A percentile compares a stretch with the other conserved stretches of the same genome.
These are phyloP conservation scores for Aspergillus mulundensis DNA, from an alignment of 495 filamentous ascomycete genomes.

Conservation along the genomic window DNA sequence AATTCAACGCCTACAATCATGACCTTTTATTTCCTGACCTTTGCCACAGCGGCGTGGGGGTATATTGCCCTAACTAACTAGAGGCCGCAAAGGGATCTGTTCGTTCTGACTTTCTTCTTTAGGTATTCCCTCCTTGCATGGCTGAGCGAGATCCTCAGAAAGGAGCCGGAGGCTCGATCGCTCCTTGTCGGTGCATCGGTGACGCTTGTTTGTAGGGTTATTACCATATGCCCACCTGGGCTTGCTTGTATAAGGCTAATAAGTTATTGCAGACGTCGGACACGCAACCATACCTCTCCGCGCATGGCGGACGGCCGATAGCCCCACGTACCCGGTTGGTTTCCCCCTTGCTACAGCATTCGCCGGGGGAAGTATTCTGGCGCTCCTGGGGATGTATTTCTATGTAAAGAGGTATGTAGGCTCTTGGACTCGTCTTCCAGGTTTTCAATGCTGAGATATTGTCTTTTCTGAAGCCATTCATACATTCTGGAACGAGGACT, in stretches of 20 bases:
- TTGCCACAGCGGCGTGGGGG: constrained; percentile 17
- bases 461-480: neutral
- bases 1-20: constrained; percentile 13
- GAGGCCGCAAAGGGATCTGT: neutral
- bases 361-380: constrained; percentile 7
- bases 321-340: constrained; percentile 18
- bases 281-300: constrained; percentile 20
- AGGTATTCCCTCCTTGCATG: constrained; percentile 17
- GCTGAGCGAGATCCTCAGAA: constrained; percentile 16
- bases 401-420: constrained; percentile 8
- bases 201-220: constrained; percentile 16
- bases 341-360: constrained; percentile 20
- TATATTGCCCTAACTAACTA: neutral
- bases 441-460: neutral
- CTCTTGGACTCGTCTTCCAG: neutral
- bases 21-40: constrained; percentile 20
- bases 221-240: no score
- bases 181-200: constrained; percentile 18
- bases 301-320: constrained; percentile 16
- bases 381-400: constrained; percentile 6
- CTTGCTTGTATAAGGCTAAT: neutral
- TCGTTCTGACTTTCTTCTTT: neutral
- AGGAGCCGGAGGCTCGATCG: constrained; percentile 16
- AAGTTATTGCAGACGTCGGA: constrained; percentile 11
- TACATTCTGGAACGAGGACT: neutral